Conservation (phyloP, 164 flowering plant species). For the Cinnamomum chago region DNA sequence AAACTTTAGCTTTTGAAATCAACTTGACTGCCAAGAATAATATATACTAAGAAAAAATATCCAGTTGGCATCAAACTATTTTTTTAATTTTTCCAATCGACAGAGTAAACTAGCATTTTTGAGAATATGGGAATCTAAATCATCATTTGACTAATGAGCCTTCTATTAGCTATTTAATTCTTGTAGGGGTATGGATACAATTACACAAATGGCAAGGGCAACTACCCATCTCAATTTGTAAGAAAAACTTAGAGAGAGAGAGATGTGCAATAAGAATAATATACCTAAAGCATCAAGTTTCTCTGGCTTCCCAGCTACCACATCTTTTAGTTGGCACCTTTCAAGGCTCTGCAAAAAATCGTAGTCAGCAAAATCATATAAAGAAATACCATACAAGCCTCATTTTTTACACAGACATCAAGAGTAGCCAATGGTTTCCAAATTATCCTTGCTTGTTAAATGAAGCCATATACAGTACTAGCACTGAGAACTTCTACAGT, state of each 20-base stretch:
- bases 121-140: no score
- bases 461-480: not conserved
- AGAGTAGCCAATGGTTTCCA: not conserved
- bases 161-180: no score
- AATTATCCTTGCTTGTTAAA: not conserved
- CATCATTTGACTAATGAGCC: no score
- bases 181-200: no score
- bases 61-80: no score
- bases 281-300: slow-evolving; percentile 85
- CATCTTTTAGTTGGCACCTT: slow-evolving; percentile 37
- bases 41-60: no score
- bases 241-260: not conserved
- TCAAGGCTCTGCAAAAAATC: slow-evolving; percentile 59
- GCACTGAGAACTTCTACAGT: not conserved
- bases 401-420: not conserved
- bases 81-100: no score
- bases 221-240: no score
- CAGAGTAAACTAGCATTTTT: no score
- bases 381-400: not conserved
- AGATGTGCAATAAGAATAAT: not conserved
- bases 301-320: slow-evolving; percentile 64
- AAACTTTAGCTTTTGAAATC: no score
- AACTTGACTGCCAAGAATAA: no score
- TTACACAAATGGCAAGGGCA: no score
- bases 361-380: not conserved